Percentiles rank a stretch among this genome's conserved stretches.
These are phyloP conservation scores for Phytomonas francai DNA, from an alignment of 208 protist genomes.

Conservation along the genomic window DNA sequence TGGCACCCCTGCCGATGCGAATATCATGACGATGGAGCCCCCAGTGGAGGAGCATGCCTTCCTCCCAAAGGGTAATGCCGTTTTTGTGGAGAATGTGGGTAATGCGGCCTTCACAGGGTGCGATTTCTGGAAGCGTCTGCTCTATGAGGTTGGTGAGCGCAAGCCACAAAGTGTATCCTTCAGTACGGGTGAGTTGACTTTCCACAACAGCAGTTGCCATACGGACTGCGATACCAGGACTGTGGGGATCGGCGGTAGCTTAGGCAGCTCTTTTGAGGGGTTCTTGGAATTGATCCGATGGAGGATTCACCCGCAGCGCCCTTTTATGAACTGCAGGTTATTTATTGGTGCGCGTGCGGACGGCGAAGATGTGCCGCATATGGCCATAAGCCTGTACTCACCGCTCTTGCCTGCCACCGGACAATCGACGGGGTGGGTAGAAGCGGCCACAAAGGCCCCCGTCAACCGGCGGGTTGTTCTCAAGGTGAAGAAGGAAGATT, in stretches of 20 bases:
- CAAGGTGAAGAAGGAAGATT: not conserved
- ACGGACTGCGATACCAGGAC: no score
- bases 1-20: no score
- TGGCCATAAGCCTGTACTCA: conserved; percentile 61
- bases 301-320: conserved; percentile 40
- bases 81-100: not conserved
- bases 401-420: conserved; percentile 29
- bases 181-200: no score
- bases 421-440: conserved; percentile 26
- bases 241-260: no score
- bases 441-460: conserved; percentile 40
- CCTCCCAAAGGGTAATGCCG: no score
- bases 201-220: no score
- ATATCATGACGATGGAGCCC: no score
- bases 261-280: no score
- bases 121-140: no score
- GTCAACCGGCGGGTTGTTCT: conserved; percentile 31
- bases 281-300: not conserved
- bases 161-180: no score
- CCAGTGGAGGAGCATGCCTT: no score
- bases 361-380: conserved; percentile 31
- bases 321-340: conserved; percentile 30
- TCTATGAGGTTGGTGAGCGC: no score
- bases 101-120: not conserved
- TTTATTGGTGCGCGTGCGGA: conserved; percentile 27